Base-by-base conservation (phyloP, 441 rosid species). In the Adansonia grandidieri region DNA sequence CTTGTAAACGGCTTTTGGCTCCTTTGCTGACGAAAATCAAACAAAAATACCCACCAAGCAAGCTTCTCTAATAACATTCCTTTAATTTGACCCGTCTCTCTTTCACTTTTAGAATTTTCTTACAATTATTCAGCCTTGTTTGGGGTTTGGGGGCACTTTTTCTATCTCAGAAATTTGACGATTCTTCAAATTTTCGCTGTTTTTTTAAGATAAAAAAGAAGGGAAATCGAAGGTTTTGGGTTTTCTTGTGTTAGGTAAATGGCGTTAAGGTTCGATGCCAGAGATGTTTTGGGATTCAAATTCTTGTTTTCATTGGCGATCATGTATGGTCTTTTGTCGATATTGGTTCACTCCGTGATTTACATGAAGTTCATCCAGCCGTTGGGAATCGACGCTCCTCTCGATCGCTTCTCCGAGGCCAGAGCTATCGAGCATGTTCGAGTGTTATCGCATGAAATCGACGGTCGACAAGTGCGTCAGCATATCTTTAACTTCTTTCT, bases 371-470 rank as follows among this genome's bases (percentile, higher is more conserved):
- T 89, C 70, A 78, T 97, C 51, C 70, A 81, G 75, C 98, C 97
- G 17, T 95, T 97, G 22, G 92, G 78, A 10, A 19, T 77, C 32
- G 89, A 93, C 84, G 98, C 98, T 4, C 95, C 98, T 56, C 88
- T 85, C 8, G 92, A 93, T 85, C 97, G 94, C 3, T 97, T 97
- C 87, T 93, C 99, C 53, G 98, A 91, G 84, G 98, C 93, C 45
- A 85, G 98, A 87, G 98, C 98, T 58, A 71, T 97, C 40, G 84
- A 92, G 58, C 98, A 95, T 73, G 90, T 97, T 84, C 97, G 97
- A 9, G 88, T 89, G n/a, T 85, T 95, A 77, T 78, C 94, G 0
- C 82, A 88, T 48, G 93, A 91, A 80, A 91, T 91, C 87, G 91
- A 81, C 28, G 93, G 87, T 66, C 98, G 98, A 15, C 99, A 97